Evolutionary conservation across 2,329 filamentous ascomycete genomes (phyloP).

Genomic region (Dactylellina sp.): DNA sequence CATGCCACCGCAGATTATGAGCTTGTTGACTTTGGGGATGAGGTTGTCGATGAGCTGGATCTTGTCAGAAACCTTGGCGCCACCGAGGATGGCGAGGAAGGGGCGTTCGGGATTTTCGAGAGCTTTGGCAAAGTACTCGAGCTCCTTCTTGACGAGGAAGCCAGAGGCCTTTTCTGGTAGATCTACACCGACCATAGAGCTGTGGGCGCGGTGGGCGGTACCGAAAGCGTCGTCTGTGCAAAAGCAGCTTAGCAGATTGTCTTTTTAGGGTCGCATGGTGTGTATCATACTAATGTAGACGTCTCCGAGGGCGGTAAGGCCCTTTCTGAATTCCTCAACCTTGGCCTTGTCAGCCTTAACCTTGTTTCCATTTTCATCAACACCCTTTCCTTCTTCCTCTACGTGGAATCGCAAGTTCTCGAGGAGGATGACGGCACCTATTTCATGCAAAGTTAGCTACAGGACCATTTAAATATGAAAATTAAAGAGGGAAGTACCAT

Average conservation of each 20-base stretch:
- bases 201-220: slow-evolving; percentile 97
- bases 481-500: slow-evolving; percentile 64
- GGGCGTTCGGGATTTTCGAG: slow-evolving; percentile 92
- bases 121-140: slow-evolving; percentile 98
- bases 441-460: not conserved
- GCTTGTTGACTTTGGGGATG: slow-evolving; percentile 94
- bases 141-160: slow-evolving; percentile 99
- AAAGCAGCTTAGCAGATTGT: slow-evolving; percentile 7
- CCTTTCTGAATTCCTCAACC: slow-evolving; percentile 94
- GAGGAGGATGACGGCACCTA: slow-evolving; percentile 82
- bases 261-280: not conserved
- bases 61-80: slow-evolving; percentile 99
- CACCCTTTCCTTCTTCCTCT: slow-evolving; percentile 91
- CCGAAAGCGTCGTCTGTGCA: slow-evolving; percentile 91
- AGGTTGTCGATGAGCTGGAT: slow-evolving; percentile 99
- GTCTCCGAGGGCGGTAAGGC: slow-evolving; percentile 91
- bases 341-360: slow-evolving; percentile 94
- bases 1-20: slow-evolving; percentile 98
- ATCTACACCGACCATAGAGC: slow-evolving; percentile 97
- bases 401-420: slow-evolving; percentile 99
- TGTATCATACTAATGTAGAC: slow-evolving; percentile 86
- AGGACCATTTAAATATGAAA: not conserved
- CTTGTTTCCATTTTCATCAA: slow-evolving; percentile 94
- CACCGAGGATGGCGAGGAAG: slow-evolving; percentile 98
- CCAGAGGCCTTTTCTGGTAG: slow-evolving; percentile 96